A percentile compares a stretch with the other conserved stretches of the same genome.
These are phyloP conservation scores for Boletus rex-veris DNA, from an alignment of 768 basidiomycete genomes.

Conservation along the genomic window DNA sequence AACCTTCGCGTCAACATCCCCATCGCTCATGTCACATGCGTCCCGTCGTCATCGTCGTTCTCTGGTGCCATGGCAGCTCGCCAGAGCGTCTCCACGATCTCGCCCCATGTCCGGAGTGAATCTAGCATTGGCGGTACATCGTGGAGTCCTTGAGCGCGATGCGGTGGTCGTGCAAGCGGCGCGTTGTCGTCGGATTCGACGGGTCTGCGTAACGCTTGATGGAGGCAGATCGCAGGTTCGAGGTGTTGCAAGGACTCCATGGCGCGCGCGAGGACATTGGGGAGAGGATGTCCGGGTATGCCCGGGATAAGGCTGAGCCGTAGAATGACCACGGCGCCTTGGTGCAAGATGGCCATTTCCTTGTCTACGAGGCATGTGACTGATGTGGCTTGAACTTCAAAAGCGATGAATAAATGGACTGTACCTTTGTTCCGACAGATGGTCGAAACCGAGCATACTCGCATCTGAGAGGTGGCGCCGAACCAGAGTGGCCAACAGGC, in stretches of 20 bases:
- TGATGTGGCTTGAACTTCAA: neutral
- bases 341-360: conserved; percentile 14
- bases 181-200: neutral
- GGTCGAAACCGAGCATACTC: conserved; percentile 35
- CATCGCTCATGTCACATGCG: conserved; percentile 37
- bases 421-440: conserved; percentile 34
- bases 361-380: conserved; percentile 11
- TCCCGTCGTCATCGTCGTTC: neutral
- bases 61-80: conserved; percentile 18
- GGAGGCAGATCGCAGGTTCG: conserved; percentile 21
- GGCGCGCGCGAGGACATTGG: conserved; percentile 30
- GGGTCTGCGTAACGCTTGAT: neutral
- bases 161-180: conserved; percentile 27
- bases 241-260: conserved; percentile 27
- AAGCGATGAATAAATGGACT: neutral
- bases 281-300: conserved; percentile 24
- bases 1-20: conserved; percentile 49
- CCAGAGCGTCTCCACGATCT: conserved; percentile 49
- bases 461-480: conserved; percentile 53
- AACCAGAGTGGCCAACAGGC: conserved; percentile 54
- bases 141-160: conserved; percentile 37
- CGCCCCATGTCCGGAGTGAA: conserved; percentile 45
- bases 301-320: conserved; percentile 37
- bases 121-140: conserved; percentile 27
- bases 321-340: conserved; percentile 32